Evolutionary conservation across 352 stramenopile genomes (phyloP), one percentile per base, ranked within the genome.

Genomic region (Phytophthora citricola): DNA sequence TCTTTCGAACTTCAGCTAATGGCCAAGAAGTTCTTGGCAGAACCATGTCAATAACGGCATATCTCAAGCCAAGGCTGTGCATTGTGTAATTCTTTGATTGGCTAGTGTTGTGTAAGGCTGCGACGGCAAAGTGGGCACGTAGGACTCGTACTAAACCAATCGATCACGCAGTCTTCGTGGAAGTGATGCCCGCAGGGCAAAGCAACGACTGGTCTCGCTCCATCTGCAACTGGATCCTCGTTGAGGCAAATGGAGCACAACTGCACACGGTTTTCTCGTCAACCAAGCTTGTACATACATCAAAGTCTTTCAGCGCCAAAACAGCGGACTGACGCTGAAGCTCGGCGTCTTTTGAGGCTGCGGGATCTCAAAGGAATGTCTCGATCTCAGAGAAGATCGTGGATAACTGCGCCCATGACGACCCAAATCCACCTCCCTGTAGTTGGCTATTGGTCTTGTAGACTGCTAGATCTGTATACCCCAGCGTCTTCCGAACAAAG

Each of bases 111-210:
- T 40, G 44, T 58, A 32, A 12, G 52, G 40, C 46, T 69, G 17
- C 58, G 45, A 17, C 81, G 81, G 34, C 83, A 91, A 32, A 90
- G 64, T 4, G 83, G 83, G 41, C 83, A 91, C 22, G 80, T 83
- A 39, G 66, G 73, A 46, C 74, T 88, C 2, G 78, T 75, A n/a
- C 78, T 82, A 47, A 89, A 85, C 83, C 83, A 90, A 51, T 87
- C 75, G 39, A 89, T 81, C 27, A 89, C 75, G 51, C 83, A 91
- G 73, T 88, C 76, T 71, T 91, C 80, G 56, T 91, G 83, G 52
- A 89, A 91, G 27, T 78, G 69, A 58, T 91, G 83, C 17, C 43
- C 38, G 38, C 83, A 91, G 10, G 80, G 76, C 27, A 91, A 53
- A 36, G 61, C 60, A 5, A 88, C 79, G 22, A 79, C 51, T n/a